Evolutionary conservation across 2,329 filamentous ascomycete genomes (phyloP).

Genomic region (Fusarium liriodendri): DNA sequence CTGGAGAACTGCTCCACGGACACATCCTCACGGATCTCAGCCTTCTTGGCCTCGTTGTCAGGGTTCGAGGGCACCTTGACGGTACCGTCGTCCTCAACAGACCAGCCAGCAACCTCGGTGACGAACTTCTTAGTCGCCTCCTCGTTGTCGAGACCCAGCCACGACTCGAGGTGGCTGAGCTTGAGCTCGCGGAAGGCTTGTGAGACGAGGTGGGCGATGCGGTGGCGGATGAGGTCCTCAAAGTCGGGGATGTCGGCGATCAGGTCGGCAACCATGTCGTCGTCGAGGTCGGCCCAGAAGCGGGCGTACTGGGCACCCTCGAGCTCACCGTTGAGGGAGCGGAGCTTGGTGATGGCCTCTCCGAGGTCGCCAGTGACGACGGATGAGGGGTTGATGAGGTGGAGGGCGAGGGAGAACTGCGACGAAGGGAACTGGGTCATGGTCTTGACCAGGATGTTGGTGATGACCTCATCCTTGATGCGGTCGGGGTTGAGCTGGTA

Average conservation of each 20-base stretch:
- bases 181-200: slow-evolving; percentile 82
- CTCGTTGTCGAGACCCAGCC: slow-evolving; percentile 75
- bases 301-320: slow-evolving; percentile 88
- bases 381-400: slow-evolving; percentile 88
- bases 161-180: slow-evolving; percentile 75
- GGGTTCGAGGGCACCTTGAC: slow-evolving; percentile 90
- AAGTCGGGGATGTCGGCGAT: slow-evolving; percentile 95
- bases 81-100: slow-evolving; percentile 72
- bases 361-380: slow-evolving; percentile 77
- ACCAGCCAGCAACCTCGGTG: slow-evolving; percentile 88
- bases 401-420: slow-evolving; percentile 93
- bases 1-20: slow-evolving; percentile 87
- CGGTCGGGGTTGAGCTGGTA: slow-evolving; percentile 99
- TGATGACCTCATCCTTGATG: slow-evolving; percentile 95
- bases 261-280: slow-evolving; percentile 95
- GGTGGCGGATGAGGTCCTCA: slow-evolving; percentile 90
- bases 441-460: slow-evolving; percentile 98
- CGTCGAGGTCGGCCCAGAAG: slow-evolving; percentile 95
- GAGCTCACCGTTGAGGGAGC: slow-evolving; percentile 85
- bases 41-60: slow-evolving; percentile 97
- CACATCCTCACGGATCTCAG: slow-evolving; percentile 95
- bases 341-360: slow-evolving; percentile 91
- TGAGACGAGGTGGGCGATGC: slow-evolving; percentile 88
- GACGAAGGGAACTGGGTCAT: slow-evolving; percentile 97
- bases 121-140: slow-evolving; percentile 81